These are phyloP conservation scores for Arthrobotrys conoides DNA, from an alignment of 2,329 filamentous ascomycete genomes.

Conservation along the genomic window DNA sequence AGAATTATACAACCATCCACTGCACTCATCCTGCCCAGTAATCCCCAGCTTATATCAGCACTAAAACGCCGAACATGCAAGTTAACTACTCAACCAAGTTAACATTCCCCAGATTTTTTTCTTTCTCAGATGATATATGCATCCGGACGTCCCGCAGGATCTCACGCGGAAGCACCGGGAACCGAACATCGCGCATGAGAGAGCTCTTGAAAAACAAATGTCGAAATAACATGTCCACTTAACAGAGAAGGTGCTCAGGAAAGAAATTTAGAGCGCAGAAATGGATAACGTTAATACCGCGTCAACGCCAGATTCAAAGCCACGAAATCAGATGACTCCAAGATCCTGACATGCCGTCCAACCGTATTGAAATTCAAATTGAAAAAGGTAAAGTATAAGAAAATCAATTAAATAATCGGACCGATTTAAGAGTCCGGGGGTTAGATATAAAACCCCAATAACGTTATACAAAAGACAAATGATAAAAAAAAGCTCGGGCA, in stretches of 20 bases:
- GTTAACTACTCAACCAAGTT: constrained; percentile 21
- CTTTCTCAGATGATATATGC: too few relatives aligned
- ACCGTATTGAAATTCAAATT: not conserved
- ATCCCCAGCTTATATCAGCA: constrained; percentile 3
- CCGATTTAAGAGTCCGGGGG: not conserved
- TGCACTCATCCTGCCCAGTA: not conserved
- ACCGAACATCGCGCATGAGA: not conserved
- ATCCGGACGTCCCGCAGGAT: not conserved
- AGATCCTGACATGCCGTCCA: not conserved
- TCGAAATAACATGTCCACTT: not conserved
- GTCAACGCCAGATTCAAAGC: not conserved
- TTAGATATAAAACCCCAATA: not conserved
- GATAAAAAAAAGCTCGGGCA: not conserved
- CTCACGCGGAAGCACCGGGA: not conserved
- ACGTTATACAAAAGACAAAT: not conserved
- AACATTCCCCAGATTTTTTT: not conserved
- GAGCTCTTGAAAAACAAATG: not conserved
- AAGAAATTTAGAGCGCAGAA: too few relatives aligned
- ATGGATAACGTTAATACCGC: not conserved
- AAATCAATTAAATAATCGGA: constrained; percentile 7
- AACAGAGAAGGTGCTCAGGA: too few relatives aligned
- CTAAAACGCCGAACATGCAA: not conserved
- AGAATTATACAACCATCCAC: not conserved
- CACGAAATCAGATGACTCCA: constrained; percentile 18
- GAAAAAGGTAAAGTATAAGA: not conserved